A percentile compares a stretch with the other conserved stretches of the same genome.
Evolutionary conservation across 1,284 basidiomycete species (phyloP).

Genomic region (Prillingera fragicola): DNA sequence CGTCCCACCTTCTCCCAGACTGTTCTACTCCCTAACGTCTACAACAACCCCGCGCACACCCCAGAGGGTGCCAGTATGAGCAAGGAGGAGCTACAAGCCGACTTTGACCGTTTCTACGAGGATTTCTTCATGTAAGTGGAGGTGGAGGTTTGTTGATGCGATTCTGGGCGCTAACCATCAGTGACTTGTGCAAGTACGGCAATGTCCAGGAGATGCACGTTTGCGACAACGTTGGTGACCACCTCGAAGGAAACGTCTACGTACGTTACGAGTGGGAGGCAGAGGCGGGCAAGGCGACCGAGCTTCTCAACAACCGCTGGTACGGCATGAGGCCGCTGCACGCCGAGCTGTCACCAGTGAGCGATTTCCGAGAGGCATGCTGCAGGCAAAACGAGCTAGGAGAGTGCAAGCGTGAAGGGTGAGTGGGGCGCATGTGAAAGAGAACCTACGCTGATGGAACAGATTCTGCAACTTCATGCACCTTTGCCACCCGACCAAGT

Average conservation of each 20-base stretch:
- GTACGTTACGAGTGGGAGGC: slow-evolving; percentile 98
- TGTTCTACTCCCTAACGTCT: slow-evolving; percentile 95
- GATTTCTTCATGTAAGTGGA: slow-evolving; percentile 67
- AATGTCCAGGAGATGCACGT: slow-evolving; percentile 94
- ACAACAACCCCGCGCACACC: slow-evolving; percentile 91
- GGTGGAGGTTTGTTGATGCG: background rate
- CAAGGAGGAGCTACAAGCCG: slow-evolving; percentile 71
- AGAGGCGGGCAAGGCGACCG: slow-evolving; percentile 89
- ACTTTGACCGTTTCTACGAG: slow-evolving; percentile 96
- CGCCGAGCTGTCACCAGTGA: slow-evolving; percentile 96
- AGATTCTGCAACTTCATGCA: slow-evolving; percentile 98
- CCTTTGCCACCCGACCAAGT: slow-evolving; percentile 75
- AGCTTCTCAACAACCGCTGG: slow-evolving; percentile 92
- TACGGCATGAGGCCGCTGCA: slow-evolving; percentile 96
- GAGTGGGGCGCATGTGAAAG: slow-evolving; percentile 16
- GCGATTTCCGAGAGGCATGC: slow-evolving; percentile 97
- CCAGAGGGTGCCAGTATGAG: slow-evolving; percentile 69
- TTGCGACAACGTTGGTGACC: slow-evolving; percentile 98
- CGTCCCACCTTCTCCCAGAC: slow-evolving; percentile 96
- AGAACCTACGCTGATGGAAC: slow-evolving; percentile 37
- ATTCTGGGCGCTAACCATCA: slow-evolving; percentile 11
- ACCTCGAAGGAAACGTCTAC: slow-evolving; percentile 97
- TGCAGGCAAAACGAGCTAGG: slow-evolving; percentile 97
- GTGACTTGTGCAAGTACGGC: slow-evolving; percentile 87
- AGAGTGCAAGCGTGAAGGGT: slow-evolving; percentile 87